A percentile compares a stretch with the other conserved stretches of the same genome.
phyloP scores from a whole-genome alignment of 306 rosid species.

The Benincasa hispida region DNA sequence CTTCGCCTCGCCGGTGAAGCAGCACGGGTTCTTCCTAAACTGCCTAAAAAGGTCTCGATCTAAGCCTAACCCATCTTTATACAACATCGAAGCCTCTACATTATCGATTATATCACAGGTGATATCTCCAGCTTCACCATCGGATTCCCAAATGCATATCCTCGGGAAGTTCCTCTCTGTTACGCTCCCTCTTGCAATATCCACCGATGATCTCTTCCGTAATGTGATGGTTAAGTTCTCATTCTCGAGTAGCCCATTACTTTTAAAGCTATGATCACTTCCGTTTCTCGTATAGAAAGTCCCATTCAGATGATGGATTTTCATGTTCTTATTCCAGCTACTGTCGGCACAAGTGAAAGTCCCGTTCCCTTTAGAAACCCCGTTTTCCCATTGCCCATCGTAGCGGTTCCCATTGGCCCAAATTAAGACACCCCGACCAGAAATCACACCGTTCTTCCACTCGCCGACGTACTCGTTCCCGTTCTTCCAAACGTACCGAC shows the following conservation, averaged over 20 bases:
- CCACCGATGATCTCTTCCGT: conserved; percentile 64
- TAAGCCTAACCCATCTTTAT: conserved; percentile 16
- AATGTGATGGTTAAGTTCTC: conserved; percentile 37
- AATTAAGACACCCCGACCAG: conserved; percentile 51
- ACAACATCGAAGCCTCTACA: conserved; percentile 76
- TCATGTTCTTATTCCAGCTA: conserved; percentile 66
- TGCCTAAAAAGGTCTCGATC: conserved; percentile 28
- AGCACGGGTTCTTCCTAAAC: conserved; percentile 38
- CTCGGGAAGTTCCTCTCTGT: conserved; percentile 53
- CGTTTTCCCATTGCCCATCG: conserved; percentile 85
- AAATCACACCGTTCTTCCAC: conserved; percentile 75
- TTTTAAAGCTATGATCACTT: conserved; percentile 16
- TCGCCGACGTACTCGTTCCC: conserved; percentile 80
- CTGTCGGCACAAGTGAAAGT: conserved; percentile 71
- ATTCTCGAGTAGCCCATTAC: conserved; percentile 20
- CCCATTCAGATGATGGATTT: conserved; percentile 44
- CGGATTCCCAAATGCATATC: conserved; percentile 93
- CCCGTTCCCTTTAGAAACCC: conserved; percentile 67
- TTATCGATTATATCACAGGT: conserved; percentile 84
- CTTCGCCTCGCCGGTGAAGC: conserved; percentile 57
- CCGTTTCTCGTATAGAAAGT: conserved; percentile 48
- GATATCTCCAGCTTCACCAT: conserved; percentile 93
- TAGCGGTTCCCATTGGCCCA: conserved; percentile 85
- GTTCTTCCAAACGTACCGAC: conserved; percentile 75
- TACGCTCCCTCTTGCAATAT: conserved; percentile 39